Evolutionary conservation across 78 protist genomes (phyloP).

Genomic region (Dictyostelium firmibasis): DNA sequence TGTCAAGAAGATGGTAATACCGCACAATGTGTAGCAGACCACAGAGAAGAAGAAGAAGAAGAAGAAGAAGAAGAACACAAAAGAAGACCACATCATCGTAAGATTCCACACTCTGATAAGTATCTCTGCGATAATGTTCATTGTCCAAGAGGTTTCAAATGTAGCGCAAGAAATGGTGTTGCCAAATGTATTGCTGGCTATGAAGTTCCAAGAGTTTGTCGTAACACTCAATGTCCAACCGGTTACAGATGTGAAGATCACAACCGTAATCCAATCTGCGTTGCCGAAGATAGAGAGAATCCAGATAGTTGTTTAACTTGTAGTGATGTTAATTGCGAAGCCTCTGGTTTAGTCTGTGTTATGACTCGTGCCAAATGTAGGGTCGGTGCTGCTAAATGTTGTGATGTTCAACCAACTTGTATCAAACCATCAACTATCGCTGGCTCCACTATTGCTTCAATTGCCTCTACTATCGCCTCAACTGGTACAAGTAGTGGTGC

Average conservation of each 20-base stretch:
- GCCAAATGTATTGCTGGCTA: background rate
- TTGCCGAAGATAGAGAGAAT: background rate
- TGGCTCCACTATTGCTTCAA: conserved; percentile 32
- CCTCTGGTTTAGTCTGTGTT: conserved; percentile 28
- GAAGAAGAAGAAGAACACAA: no score
- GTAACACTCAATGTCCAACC: background rate
- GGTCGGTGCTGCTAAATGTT: background rate
- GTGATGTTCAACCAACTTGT: conserved; percentile 13
- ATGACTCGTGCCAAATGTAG: background rate
- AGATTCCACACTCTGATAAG: background rate
- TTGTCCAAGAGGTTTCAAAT: conserved; percentile 18
- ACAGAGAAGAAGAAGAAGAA: background rate
- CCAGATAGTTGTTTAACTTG: conserved; percentile 14
- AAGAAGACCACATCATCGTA: no score
- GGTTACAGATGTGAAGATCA: conserved; percentile 13
- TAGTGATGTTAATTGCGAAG: background rate
- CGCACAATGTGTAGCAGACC: background rate
- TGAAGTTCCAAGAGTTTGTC: background rate
- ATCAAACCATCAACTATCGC: conserved; percentile 16
- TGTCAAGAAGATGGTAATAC: background rate
- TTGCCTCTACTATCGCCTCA: conserved; percentile 15
- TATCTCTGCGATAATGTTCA: background rate
- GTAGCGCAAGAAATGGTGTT: background rate
- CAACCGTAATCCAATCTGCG: conserved; percentile 8
- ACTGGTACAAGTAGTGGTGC: background rate